Base-by-base conservation (phyloP, 2,329 filamentous ascomycete species). In the Paramyrothecium roridum region DNA sequence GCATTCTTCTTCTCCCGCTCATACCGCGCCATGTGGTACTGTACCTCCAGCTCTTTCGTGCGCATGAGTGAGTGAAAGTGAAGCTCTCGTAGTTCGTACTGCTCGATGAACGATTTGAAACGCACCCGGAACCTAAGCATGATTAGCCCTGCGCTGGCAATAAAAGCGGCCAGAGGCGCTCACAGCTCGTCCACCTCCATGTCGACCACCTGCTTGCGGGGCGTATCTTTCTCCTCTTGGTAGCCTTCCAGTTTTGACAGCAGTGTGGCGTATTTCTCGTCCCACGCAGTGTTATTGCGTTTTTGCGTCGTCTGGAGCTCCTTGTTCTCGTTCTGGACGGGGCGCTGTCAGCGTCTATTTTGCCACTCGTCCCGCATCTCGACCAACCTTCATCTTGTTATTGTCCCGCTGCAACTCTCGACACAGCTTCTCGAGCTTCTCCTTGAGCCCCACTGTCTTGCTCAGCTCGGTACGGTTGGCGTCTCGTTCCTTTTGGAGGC, bases 401-500 rank as follows among this genome's bases (percentile, higher is more conserved):
- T 99, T 99, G 69, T 99, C 95, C 65, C 93, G 90, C 57, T 96
- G 95, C 54, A 99, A 81, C 72, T 99, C 95, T 55, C 95, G 82
- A 66, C 93, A 97, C 33, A 99, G 80, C 70, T 98, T 99, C 74
- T 99, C 95, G 48, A 99, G 79, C 75, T 98, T 98, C 71, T 98
- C 93, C 72, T 96, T 97, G 69, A 98, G 85, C 1, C 88, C 89
- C 20, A 90, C 87, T 21, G 93, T 93, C 75, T 96, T 96, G 75
- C 86, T 93, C 54, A 96, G 80, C 70, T 99, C 95, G 49, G 88
- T 89, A 64, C 92, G 86, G 55, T 89, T 89, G 62, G 90, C 87
- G 70, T 99, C 95, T 72, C 96, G 96, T 67, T 99, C 95, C 71
- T 98, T 99, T 73, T 99, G 95, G 54, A 99, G 75, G 67, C 91